Evolutionary conservation across 2,329 filamentous ascomycete species (phyloP).

Genomic region (Proliferodiscus dingleyae): DNA sequence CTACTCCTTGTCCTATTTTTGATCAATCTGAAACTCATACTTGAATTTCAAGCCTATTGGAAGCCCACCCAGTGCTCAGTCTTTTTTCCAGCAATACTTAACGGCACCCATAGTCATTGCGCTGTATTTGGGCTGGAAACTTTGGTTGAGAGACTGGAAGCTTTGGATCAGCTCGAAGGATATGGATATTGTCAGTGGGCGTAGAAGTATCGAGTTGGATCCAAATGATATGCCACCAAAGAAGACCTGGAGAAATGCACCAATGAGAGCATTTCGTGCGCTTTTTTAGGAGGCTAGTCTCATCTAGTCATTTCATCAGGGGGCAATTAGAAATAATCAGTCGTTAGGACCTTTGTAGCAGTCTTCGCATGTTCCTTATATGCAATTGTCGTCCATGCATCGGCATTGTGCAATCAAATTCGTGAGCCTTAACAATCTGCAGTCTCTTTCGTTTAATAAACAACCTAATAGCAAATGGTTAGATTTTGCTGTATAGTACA

Average conservation of each 20-base stretch:
- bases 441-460: too few relatives aligned
- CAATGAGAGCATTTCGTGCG: constrained; percentile 32
- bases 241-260: constrained; percentile 35
- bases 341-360: too few relatives aligned
- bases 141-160: constrained; percentile 39
- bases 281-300: constrained; percentile 30
- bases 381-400: too few relatives aligned
- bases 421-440: too few relatives aligned
- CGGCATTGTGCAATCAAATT: too few relatives aligned
- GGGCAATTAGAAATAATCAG: too few relatives aligned
- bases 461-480: too few relatives aligned
- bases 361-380: too few relatives aligned
- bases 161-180: constrained; percentile 10
- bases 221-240: constrained; percentile 29
- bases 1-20: too few relatives aligned
- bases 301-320: not conserved
- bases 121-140: constrained; percentile 61
- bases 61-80: constrained; percentile 34
- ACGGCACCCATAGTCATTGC: constrained; percentile 47
- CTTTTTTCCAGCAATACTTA: constrained; percentile 56
- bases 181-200: constrained; percentile 21
- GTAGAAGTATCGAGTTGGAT: constrained; percentile 13
- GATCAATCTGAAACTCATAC: too few relatives aligned
- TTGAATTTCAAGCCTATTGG: constrained; percentile 44
- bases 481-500: too few relatives aligned